These are phyloP conservation scores for Acer yangbiense DNA, from an alignment of 345 rosid species.

Conservation along the genomic window DNA sequence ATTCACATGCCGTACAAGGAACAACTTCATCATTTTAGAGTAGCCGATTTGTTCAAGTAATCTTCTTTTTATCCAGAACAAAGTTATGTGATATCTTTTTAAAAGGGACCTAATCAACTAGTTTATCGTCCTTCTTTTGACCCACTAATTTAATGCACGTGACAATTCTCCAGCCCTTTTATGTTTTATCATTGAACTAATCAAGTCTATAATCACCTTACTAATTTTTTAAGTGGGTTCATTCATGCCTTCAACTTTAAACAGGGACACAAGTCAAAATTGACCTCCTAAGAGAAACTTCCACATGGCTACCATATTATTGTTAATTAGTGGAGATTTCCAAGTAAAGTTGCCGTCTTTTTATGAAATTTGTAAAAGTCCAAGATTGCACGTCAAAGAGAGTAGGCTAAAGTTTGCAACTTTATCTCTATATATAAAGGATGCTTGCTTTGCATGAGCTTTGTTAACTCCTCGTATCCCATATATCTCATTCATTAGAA, in stretches of 20 bases:
- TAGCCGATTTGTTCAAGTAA: conserved; percentile 7
- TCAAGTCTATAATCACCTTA: background rate
- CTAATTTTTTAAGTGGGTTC: background rate
- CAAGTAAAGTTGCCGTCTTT: too few relatives aligned
- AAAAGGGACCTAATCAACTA: background rate
- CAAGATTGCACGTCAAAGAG: conserved; percentile 16
- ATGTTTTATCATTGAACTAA: background rate
- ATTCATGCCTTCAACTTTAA: background rate
- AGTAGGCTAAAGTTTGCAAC: background rate
- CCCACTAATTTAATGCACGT: background rate
- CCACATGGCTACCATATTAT: background rate
- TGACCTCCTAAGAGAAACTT: background rate
- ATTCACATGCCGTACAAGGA: background rate
- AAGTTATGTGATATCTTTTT: background rate
- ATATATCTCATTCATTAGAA: too few relatives aligned
- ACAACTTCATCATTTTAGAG: background rate
- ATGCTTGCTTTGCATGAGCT: background rate
- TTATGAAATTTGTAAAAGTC: background rate
- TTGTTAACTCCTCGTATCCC: background rate
- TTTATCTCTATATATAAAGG: background rate
- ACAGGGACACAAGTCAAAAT: background rate
- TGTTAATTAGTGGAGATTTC: background rate
- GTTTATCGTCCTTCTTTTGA: background rate
- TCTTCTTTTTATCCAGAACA: background rate
- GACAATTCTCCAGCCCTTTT: background rate